A percentile compares a stretch with the other conserved stretches of the same genome.
Conservation (phyloP, 2,329 filamentous ascomycete species). For the Nannizzia gypsea region DNA sequence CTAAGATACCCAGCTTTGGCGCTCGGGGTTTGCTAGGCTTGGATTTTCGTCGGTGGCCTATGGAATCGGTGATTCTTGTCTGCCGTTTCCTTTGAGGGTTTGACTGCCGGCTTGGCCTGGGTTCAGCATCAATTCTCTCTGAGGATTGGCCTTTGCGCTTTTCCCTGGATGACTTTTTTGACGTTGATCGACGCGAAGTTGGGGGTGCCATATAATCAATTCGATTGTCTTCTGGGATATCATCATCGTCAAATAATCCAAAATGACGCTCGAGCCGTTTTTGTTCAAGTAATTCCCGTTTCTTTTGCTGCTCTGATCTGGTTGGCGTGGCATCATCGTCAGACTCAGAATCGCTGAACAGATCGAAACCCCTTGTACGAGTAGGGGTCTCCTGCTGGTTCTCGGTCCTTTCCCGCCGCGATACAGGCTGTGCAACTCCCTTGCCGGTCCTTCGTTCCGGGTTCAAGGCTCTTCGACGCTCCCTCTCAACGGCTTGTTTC, state of each 20-base stretch:
- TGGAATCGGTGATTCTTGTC: conserved; percentile 26
- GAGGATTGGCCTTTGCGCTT: conserved; percentile 5
- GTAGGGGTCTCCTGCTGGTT: conserved; percentile 1
- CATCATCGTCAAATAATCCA: conserved; percentile 16
- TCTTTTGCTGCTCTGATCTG: background rate
- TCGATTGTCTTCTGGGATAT: conserved; percentile 32
- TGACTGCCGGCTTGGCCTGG: background rate
- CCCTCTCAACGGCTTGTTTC: conserved; percentile 9
- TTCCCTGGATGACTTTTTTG: conserved; percentile 14
- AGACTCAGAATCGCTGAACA: conserved; percentile 20
- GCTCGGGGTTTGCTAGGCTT: conserved; percentile 17
- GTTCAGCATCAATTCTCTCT: conserved; percentile 5
- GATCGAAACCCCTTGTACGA: conserved; percentile 7
- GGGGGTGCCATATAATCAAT: conserved; percentile 33
- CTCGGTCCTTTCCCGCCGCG: conserved; percentile 14
- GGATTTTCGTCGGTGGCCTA: conserved; percentile 16
- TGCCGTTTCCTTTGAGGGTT: conserved; percentile 22
- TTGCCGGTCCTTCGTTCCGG: conserved; percentile 13
- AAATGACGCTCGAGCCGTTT: background rate
- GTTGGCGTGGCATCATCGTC: conserved; percentile 14
- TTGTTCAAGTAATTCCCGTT: background rate
- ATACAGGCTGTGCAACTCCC: conserved; percentile 16
- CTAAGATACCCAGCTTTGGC: conserved; percentile 39
- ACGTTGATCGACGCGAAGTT: conserved; percentile 16
- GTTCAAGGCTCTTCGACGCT: conserved; percentile 19